Base-by-base conservation (phyloP, 495 filamentous ascomycete genomes). In the Glutinoglossum americanum region DNA sequence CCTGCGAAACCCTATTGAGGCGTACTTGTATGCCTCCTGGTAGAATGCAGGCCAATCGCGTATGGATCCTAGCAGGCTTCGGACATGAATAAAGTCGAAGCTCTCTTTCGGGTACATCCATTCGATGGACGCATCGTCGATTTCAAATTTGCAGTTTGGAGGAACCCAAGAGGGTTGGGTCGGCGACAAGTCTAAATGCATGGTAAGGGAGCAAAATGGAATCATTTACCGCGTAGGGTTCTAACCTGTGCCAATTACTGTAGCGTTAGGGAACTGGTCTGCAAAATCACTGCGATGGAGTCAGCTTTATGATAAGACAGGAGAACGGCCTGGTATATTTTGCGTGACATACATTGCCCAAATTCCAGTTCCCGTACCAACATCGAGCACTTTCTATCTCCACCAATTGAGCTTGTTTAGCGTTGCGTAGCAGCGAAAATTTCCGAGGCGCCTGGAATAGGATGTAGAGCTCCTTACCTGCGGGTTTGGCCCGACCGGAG, bases 21-120 rank as follows among this genome's bases (percentile, higher is more conserved):
- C n/a, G n/a, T n/a, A n/a, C n/a, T n/a, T n/a, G n/a, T n/a, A n/a
- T 35, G 11, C 32, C 11, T 35, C 32, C 4, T 11, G 5, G 11
- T 35, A 35, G 32, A 71, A 57, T 21, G 56, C 35, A 1, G 47
- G 44, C 67, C 67, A 70, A 56, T 68, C 68, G 11, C 21, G 54
- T 19, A 70, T 64, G 47, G 59, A 33, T 9, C 61, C 63, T 48
- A 59, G 56, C 61, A 70, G 56, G 35, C 59, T 56, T 11, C 67
- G 62, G 51, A 62, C 61, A 58, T 69, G 68, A 47, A 70, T 68
- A n/a, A 67, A 59, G 55, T 70, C 68, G 54, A 68, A 67, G 35
- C 19, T 45, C 25, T 61, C 33, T 19, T 59, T 51, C 1, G 63
- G 60, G 47, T 62, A 66, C 5, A 57, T 60, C 64, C 65, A 66